Conservation (phyloP, 805 yeast genomes). For the Maudiozyma turicensis region DNA sequence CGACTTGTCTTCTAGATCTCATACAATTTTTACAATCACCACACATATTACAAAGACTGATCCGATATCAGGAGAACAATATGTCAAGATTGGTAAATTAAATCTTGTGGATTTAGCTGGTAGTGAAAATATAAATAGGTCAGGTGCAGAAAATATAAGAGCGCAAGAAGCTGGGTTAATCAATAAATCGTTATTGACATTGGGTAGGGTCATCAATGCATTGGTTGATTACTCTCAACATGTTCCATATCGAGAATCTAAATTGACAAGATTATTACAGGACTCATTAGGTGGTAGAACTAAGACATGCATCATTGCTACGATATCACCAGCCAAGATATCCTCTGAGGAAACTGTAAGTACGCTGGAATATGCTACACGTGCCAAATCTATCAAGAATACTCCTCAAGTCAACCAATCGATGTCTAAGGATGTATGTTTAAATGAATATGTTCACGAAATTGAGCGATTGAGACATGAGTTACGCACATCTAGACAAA, state of each 20-base stretch:
- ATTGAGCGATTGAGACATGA: constrained; percentile 50
- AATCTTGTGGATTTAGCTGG: constrained; percentile 93
- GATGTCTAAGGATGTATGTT: constrained; percentile 47
- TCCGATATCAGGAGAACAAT: constrained; percentile 40
- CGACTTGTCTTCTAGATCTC: constrained; percentile 70
- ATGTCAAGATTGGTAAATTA: constrained; percentile 50
- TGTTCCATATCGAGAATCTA: constrained; percentile 79
- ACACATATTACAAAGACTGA: constrained; percentile 43
- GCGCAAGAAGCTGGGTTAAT: constrained; percentile 91
- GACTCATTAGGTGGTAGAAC: constrained; percentile 82
- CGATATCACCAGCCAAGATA: constrained; percentile 66
- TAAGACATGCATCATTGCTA: constrained; percentile 73
- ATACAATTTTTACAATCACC: constrained; percentile 67
- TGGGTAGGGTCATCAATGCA: constrained; percentile 79
- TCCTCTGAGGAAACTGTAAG: constrained; percentile 69
- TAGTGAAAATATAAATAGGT: constrained; percentile 71
- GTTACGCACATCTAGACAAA: constrained; percentile 50
- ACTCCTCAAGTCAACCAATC: constrained; percentile 53
- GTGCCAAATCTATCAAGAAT: constrained; percentile 68
- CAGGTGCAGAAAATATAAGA: constrained; percentile 75
- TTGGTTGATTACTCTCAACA: constrained; percentile 55
- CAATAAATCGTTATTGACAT: constrained; percentile 71
- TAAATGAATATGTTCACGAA: constrained; percentile 46
- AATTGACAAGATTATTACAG: constrained; percentile 66
- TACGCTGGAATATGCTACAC: constrained; percentile 73